Evolutionary conservation across 495 filamentous ascomycete species (phyloP).

Genomic region (Neurospora cerealis): DNA sequence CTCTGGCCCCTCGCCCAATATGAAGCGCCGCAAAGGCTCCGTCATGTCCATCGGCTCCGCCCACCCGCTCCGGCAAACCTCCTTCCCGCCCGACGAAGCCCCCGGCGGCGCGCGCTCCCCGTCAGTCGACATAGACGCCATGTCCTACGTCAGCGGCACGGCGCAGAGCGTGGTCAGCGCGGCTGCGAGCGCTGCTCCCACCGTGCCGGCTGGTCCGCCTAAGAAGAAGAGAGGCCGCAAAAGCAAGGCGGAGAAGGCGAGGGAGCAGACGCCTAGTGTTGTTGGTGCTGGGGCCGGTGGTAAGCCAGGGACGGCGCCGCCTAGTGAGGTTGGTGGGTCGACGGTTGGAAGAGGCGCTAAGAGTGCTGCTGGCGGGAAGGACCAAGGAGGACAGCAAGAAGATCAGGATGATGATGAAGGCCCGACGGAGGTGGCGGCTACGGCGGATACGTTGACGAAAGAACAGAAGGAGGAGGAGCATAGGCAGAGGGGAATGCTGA

Average conservation of each 20-base stretch:
- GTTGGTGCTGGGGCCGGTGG: constrained; percentile 22
- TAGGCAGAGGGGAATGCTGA: constrained; percentile 47
- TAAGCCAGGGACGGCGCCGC: constrained; percentile 24
- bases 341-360: constrained; percentile 19
- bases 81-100: constrained; percentile 60
- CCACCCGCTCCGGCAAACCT: constrained; percentile 82
- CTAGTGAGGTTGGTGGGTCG: constrained; percentile 30
- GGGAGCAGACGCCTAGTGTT: constrained; percentile 39
- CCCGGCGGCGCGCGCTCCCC: constrained; percentile 48
- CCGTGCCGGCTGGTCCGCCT: constrained; percentile 11
- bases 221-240: constrained; percentile 56
- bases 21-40: constrained; percentile 59
- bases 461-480: constrained; percentile 64
- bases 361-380: constrained; percentile 9
- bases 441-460: constrained; percentile 51
- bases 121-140: constrained; percentile 51
- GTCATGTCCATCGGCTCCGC: constrained; percentile 43
- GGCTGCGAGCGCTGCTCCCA: constrained; percentile 6
- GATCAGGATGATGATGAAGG: constrained; percentile 59
- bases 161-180: constrained; percentile 43
- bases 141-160: constrained; percentile 54
- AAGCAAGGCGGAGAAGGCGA: constrained; percentile 47
- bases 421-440: constrained; percentile 55
- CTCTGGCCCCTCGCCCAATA: constrained; percentile 24
- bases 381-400: constrained; percentile 22